Conservation (phyloP, 257 asterid species). For the Solanum okadae region DNA sequence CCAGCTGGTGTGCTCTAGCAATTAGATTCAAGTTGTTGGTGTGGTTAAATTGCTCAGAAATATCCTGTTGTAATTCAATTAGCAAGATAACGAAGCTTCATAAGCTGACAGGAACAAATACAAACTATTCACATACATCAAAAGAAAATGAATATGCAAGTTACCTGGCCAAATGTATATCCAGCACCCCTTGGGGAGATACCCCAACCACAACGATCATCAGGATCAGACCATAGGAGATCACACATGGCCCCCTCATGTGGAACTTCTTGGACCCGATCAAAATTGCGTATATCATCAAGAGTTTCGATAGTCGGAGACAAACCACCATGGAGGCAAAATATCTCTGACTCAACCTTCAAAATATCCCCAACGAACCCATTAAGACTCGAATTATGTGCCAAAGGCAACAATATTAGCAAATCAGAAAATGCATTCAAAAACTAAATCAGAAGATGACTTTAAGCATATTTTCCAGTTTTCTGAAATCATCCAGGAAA, state of each 20-base stretch:
- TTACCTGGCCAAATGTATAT: slow-evolving; percentile 78
- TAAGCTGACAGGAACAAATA: not conserved
- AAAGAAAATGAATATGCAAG: not conserved
- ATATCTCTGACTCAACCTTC: slow-evolving; percentile 80
- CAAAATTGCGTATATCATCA: slow-evolving; percentile 66
- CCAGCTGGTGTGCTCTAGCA: slow-evolving; percentile 91
- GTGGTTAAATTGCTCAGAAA: slow-evolving; percentile 78
- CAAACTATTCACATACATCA: not conserved
- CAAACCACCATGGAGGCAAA: slow-evolving; percentile 80
- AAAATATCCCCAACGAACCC: not conserved
- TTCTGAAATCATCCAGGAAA: not conserved
- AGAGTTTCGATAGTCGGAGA: slow-evolving; percentile 81
- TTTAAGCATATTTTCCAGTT: not conserved
- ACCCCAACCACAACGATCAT: slow-evolving; percentile 91
- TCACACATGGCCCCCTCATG: slow-evolving; percentile 96
- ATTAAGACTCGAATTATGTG: not conserved
- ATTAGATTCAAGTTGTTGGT: slow-evolving; percentile 66
- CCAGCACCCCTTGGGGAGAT: slow-evolving; percentile 93
- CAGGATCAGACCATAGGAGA: slow-evolving; percentile 83
- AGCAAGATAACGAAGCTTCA: not conserved
- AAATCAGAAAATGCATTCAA: not conserved
- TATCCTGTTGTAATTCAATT: slow-evolving; percentile 36
- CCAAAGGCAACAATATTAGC: not conserved
- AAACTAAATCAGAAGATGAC: not conserved
- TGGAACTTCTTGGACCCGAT: slow-evolving; percentile 86